Percentiles rank a stretch among this genome's conserved stretches.
Conservation (phyloP, 306 rosid species). For the Medicago truncatula region DNA sequence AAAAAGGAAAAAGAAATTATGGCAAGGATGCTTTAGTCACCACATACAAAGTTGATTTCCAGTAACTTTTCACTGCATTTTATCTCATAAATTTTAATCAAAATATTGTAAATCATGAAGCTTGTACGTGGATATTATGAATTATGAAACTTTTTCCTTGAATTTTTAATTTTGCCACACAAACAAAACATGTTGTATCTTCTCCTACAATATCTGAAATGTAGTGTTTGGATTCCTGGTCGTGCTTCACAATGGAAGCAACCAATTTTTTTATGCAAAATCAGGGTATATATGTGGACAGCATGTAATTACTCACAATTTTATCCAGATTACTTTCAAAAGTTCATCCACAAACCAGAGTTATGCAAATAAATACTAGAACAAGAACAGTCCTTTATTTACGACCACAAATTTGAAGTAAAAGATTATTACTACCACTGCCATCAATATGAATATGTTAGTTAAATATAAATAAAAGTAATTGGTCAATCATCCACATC, state of each 20-base stretch:
- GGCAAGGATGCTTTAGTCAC: not conserved
- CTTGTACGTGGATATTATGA: not conserved
- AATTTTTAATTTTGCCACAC: not conserved
- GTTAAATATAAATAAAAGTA: too few relatives aligned
- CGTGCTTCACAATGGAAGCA: not conserved
- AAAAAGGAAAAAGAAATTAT: not conserved
- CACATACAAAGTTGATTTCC: not conserved
- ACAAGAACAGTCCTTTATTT: too few relatives aligned
- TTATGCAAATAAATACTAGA: too few relatives aligned
- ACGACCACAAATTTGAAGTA: too few relatives aligned
- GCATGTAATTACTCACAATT: not conserved
- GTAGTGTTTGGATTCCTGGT: not conserved
- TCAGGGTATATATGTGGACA: not conserved
- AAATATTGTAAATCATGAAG: not conserved
- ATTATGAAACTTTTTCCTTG: not conserved
- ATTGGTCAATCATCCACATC: not conserved
- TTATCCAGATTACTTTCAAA: too few relatives aligned
- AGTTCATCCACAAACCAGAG: too few relatives aligned
- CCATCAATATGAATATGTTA: too few relatives aligned
- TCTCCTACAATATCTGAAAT: too few relatives aligned
- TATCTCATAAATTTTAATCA: not conserved
- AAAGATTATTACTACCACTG: too few relatives aligned
- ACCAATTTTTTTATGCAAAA: too few relatives aligned
- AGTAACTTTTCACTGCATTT: not conserved
- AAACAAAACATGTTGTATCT: not conserved